Evolutionary conservation across 1,139 yeast genomes (phyloP).

Genomic region (Kluyveromyces sp.): DNA sequence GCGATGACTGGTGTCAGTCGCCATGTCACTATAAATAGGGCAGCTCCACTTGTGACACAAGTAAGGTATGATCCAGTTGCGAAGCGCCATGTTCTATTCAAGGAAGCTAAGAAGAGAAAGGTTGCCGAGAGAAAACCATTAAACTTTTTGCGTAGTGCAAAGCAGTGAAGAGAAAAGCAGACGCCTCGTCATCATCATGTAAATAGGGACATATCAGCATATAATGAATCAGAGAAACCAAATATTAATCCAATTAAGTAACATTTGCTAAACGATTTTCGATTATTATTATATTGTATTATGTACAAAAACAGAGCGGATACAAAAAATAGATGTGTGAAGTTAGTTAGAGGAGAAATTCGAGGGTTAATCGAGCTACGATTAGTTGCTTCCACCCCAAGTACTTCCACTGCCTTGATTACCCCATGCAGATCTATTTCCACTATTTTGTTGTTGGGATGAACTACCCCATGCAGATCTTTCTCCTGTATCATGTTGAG

Average conservation of each 20-base stretch:
- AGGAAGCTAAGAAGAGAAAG: slow-evolving; percentile 80
- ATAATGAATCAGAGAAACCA: too few species aligned
- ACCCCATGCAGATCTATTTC: slow-evolving; percentile 20
- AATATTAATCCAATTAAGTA: too few species aligned
- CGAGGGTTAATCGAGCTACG: neutral
- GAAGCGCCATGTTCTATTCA: slow-evolving; percentile 76
- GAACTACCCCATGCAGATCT: slow-evolving; percentile 37
- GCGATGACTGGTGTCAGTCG: slow-evolving; percentile 85
- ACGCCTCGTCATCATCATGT: neutral
- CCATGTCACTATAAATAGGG: slow-evolving; percentile 75
- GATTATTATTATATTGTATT: too few species aligned
- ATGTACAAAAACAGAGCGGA: too few species aligned
- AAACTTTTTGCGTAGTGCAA: slow-evolving; percentile 50
- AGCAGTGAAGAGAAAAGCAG: slow-evolving; percentile 10
- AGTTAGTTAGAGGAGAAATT: too few species aligned
- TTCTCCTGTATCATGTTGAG: slow-evolving; percentile 26
- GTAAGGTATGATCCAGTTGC: slow-evolving; percentile 83
- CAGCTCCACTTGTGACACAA: slow-evolving; percentile 69
- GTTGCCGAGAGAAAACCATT: slow-evolving; percentile 57
- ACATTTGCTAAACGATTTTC: too few species aligned
- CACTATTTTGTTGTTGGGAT: slow-evolving; percentile 7
- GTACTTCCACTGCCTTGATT: slow-evolving; percentile 21
- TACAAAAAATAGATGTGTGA: too few species aligned
- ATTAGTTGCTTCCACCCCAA: slow-evolving; percentile 21
- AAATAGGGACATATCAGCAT: neutral